phyloP scores from a whole-genome alignment of 495 filamentous ascomycete species.

The Filosporella fistucella region DNA sequence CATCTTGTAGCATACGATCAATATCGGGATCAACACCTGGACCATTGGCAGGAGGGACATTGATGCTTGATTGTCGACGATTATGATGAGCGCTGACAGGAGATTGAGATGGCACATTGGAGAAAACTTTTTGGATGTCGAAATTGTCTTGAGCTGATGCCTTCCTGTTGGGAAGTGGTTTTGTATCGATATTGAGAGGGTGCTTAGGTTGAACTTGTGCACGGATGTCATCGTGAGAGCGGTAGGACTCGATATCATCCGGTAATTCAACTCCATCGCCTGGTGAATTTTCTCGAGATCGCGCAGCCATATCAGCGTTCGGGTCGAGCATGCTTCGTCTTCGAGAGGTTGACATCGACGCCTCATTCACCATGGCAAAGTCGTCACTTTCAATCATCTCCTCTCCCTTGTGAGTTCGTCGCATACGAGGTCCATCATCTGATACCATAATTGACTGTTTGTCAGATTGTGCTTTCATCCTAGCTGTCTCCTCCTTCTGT shows the following conservation, averaged over 20 bases:
- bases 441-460: constrained; percentile 82
- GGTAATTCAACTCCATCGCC: constrained; percentile 22
- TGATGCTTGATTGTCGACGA: constrained; percentile 38
- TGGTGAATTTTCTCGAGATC: constrained; percentile 25
- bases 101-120: constrained; percentile 56
- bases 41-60: constrained; percentile 35
- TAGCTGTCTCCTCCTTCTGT: constrained; percentile 71
- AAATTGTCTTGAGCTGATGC: constrained; percentile 46
- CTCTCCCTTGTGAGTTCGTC: constrained; percentile 93
- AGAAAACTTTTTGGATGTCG: constrained; percentile 69
- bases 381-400: constrained; percentile 74
- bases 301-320: constrained; percentile 25
- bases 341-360: constrained; percentile 34
- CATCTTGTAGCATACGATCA: constrained; percentile 81
- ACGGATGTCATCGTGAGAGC: constrained; percentile 29
- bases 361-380: constrained; percentile 30
- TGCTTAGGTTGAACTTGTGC: constrained; percentile 24
- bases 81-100: constrained; percentile 41
- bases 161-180: constrained; percentile 25
- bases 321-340: constrained; percentile 32
- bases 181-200: constrained; percentile 44
- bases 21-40: constrained; percentile 78
- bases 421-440: constrained; percentile 77
- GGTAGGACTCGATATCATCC: constrained; percentile 21
- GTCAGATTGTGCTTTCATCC: constrained; percentile 65